These are phyloP conservation scores for Pleurotus eryngii DNA, from an alignment of 768 basidiomycete species.

Conservation along the genomic window DNA sequence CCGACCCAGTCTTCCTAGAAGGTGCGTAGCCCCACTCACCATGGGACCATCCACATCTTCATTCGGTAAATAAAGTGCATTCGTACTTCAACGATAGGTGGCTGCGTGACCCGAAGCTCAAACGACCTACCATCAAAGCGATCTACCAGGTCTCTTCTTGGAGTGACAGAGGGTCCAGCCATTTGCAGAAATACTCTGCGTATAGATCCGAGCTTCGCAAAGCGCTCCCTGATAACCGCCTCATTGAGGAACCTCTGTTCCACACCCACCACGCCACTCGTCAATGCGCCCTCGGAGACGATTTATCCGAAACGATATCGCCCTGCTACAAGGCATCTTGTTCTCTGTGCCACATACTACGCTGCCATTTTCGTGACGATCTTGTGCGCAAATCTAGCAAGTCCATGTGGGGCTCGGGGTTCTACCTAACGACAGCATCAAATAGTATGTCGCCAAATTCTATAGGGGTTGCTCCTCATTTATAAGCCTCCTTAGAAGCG, in stretches of 20 bases:
- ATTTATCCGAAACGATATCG: neutral
- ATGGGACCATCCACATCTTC: neutral
- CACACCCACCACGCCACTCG: neutral
- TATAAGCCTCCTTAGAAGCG: neutral
- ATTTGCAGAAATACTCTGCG: neutral
- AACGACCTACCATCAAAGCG: neutral
- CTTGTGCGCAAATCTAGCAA: neutral
- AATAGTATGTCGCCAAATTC: neutral
- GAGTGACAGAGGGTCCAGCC: neutral
- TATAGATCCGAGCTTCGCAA: neutral
- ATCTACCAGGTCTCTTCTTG: slow-evolving; percentile 3
- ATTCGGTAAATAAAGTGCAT: neutral
- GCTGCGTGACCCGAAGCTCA: neutral
- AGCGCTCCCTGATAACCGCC: neutral
- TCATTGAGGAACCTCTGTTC: slow-evolving; percentile 4
- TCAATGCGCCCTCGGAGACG: slow-evolving; percentile 1
- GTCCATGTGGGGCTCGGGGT: neutral
- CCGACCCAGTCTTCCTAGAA: slow-evolving; percentile 2
- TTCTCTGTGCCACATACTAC: slow-evolving; percentile 1
- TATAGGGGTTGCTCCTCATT: too few relatives aligned
- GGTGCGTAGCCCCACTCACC: neutral
- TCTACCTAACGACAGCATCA: slow-evolving; percentile 2
- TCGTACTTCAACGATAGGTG: slow-evolving; percentile 2
- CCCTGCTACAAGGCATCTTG: neutral
- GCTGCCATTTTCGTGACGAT: neutral